A percentile compares a stretch with the other conserved stretches of the same genome.
These are phyloP conservation scores for Stylosanthes scabra DNA, from an alignment of 331 rosid genomes.

Conservation along the genomic window DNA sequence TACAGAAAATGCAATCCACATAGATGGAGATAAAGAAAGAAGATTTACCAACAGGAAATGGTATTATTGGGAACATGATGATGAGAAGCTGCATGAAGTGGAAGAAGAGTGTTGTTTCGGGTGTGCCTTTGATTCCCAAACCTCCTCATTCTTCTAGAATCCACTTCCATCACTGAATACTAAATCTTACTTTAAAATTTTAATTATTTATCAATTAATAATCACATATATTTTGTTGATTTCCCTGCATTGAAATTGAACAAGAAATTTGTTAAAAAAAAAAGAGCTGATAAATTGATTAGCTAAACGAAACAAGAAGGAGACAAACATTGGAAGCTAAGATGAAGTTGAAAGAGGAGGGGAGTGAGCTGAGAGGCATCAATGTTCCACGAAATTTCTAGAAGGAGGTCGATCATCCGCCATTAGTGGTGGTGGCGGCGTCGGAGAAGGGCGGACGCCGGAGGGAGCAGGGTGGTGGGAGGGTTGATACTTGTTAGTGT, in stretches of 20 bases:
- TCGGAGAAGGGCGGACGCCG: no score
- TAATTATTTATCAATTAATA: neutral
- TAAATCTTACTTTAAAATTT: no score
- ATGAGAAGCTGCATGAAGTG: conserved; percentile 31
- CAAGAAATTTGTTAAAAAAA: no score
- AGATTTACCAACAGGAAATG: conserved; percentile 46
- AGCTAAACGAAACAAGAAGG: neutral
- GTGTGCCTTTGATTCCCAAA: conserved; percentile 35
- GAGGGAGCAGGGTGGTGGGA: no score
- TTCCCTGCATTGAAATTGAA: neutral
- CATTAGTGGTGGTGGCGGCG: no score
- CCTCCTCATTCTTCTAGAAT: conserved; percentile 49
- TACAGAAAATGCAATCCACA: neutral
- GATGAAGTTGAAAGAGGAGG: neutral
- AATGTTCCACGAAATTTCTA: no score
- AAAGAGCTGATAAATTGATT: neutral
- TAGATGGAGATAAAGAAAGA: neutral
- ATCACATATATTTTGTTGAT: neutral
- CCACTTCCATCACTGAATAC: conserved; percentile 37
- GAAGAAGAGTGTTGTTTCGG: conserved; percentile 34
- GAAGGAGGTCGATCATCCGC: no score
- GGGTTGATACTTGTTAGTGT: no score
- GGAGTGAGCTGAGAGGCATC: neutral
- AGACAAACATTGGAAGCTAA: neutral
- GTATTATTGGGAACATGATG: conserved; percentile 32